A percentile compares a stretch with the other conserved stretches of the same genome.
Evolutionary conservation across 768 basidiomycete genomes (phyloP).

Genomic region (Boletus sp.): DNA sequence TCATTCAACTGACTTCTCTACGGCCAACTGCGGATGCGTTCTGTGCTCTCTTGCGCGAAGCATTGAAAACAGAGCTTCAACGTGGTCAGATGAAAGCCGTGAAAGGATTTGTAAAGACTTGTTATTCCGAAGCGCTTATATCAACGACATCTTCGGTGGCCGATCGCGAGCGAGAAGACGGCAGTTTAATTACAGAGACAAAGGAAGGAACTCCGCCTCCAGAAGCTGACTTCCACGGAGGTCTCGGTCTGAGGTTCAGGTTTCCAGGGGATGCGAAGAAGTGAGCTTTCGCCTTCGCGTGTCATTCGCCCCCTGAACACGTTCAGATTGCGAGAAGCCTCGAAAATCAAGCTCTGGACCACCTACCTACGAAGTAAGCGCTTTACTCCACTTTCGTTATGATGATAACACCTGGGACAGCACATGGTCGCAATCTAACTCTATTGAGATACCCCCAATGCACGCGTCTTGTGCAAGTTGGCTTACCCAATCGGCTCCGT

Average conservation of each 20-base stretch:
- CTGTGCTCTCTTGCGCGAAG: constrained; percentile 83
- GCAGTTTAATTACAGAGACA: constrained; percentile 53
- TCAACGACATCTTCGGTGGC: constrained; percentile 51
- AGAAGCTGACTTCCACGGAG: constrained; percentile 66
- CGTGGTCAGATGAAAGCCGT: constrained; percentile 91
- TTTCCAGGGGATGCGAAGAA: constrained; percentile 93
- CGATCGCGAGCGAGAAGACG: constrained; percentile 68
- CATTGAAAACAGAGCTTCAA: constrained; percentile 85
- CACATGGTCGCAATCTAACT: constrained; percentile 92
- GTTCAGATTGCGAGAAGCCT: constrained; percentile 76
- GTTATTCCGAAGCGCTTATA: constrained; percentile 90
- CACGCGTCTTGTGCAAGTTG: constrained; percentile 96
- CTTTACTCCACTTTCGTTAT: neutral
- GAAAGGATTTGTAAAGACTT: constrained; percentile 85
- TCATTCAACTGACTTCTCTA: constrained; percentile 90
- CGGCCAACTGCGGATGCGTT: constrained; percentile 92
- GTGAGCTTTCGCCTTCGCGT: constrained; percentile 40
- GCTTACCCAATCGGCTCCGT: constrained; percentile 87
- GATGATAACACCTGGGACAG: constrained; percentile 37
- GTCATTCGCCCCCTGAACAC: constrained; percentile 10
- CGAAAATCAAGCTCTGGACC: constrained; percentile 95
- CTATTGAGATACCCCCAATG: constrained; percentile 94
- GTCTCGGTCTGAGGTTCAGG: constrained; percentile 78
- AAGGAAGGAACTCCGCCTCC: constrained; percentile 44
- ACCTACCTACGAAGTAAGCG: constrained; percentile 73